Conservation (phyloP, 352 stramenopile species). For the Globisporangium megalacanthum region DNA sequence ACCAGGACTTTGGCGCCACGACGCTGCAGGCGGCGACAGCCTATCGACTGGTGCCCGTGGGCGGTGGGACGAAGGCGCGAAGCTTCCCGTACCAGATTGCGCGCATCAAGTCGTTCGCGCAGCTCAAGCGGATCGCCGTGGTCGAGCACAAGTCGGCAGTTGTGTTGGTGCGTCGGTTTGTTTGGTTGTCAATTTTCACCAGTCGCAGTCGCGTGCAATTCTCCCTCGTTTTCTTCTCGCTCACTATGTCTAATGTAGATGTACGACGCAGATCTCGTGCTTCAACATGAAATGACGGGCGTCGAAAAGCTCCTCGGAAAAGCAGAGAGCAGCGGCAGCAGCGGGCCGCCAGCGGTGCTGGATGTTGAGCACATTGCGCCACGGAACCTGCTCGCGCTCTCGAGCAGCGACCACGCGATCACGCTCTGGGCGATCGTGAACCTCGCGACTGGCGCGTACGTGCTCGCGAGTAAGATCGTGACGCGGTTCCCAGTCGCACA, state of each 20-base stretch:
- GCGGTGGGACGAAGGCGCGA: conserved; percentile 5
- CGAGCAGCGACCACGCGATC: conserved; percentile 46
- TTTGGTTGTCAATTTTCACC: too few species aligned
- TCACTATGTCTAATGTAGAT: conserved; percentile 28
- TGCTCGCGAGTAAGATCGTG: conserved; percentile 55
- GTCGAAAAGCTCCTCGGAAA: conserved; percentile 36
- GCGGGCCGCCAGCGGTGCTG: too few species aligned
- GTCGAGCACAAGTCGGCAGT: conserved; percentile 54
- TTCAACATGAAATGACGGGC: conserved; percentile 60
- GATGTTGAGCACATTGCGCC: conserved; percentile 52
- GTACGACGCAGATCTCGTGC: conserved; percentile 53
- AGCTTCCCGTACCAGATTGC: conserved; percentile 65
- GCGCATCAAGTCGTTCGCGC: conserved; percentile 36
- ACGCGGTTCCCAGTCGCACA: conserved; percentile 40
- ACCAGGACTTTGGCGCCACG: conserved; percentile 11
- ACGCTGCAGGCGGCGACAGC: neutral
- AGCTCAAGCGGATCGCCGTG: conserved; percentile 49
- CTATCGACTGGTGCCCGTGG: conserved; percentile 17
- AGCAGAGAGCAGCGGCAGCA: conserved; percentile 18
- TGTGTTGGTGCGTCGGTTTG: conserved; percentile 32
- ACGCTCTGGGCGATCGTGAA: conserved; percentile 72
- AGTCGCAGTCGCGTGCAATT: too few species aligned
- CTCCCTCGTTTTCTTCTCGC: neutral
- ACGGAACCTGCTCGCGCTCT: conserved; percentile 48
- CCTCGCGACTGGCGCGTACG: conserved; percentile 45